phyloP scores from a whole-genome alignment of 108 stramenopile species.

The Mayamaea pseudoterrestris region DNA sequence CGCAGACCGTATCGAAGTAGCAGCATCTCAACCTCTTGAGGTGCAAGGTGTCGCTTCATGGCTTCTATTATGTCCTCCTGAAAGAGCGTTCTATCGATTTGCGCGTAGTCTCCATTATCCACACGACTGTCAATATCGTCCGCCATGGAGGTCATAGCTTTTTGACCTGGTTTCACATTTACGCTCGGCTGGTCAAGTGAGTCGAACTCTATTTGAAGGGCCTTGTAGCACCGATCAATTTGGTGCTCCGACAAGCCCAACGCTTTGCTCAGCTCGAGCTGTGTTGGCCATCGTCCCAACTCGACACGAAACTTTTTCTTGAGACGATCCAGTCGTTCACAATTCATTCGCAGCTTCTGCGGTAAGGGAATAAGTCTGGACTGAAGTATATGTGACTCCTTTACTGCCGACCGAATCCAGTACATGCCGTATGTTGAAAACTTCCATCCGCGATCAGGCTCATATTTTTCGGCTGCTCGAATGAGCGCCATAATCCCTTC shows the following conservation, averaged over 20 bases:
- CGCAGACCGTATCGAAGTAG: conserved; percentile 52
- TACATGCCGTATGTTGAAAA: conserved; percentile 97
- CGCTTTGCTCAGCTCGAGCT: conserved; percentile 37
- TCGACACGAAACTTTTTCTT: conserved; percentile 22
- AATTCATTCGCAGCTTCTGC: conserved; percentile 66
- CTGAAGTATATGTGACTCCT: conserved; percentile 66
- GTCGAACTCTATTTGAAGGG: conserved; percentile 51
- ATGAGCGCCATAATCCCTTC: conserved; percentile 85
- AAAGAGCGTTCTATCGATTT: too few relatives aligned
- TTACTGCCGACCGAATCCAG: conserved; percentile 90
- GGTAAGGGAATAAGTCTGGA: conserved; percentile 58
- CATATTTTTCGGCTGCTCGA: conserved; percentile 91
- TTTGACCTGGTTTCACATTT: too few relatives aligned
- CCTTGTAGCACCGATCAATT: conserved; percentile 50
- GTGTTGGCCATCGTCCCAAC: conserved; percentile 47
- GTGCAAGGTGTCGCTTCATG: conserved; percentile 32
- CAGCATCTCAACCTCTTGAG: conserved; percentile 47
- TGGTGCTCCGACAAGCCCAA: conserved; percentile 49
- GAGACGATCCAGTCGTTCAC: conserved; percentile 43
- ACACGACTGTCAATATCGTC: too few relatives aligned
- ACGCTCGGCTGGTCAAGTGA: conserved; percentile 77
- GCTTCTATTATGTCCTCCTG: conserved; percentile 57
- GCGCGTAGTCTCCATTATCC: too few relatives aligned
- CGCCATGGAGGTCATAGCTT: too few relatives aligned
- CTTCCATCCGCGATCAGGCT: conserved; percentile 82